Evolutionary conservation across 1,284 basidiomycete genomes (phyloP).

Genomic region (Singerocomus rubriflavus): DNA sequence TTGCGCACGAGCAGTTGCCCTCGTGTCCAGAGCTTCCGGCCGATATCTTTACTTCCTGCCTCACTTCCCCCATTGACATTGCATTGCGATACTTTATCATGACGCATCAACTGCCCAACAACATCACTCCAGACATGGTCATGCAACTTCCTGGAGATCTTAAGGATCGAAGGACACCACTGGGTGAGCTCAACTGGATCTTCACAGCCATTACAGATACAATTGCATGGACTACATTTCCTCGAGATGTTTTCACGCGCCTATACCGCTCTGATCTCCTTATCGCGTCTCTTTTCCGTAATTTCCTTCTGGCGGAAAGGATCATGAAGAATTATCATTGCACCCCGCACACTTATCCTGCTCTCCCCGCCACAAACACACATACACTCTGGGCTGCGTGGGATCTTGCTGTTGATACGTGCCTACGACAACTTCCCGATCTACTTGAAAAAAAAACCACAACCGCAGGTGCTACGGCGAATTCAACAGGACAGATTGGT

Average conservation of each 20-base stretch:
- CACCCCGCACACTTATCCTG: constrained; percentile 91
- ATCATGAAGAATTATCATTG: constrained; percentile 99
- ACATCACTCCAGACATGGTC: constrained; percentile 86
- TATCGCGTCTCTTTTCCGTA: constrained; percentile 94
- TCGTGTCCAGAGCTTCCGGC: constrained; percentile 97
- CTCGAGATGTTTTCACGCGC: constrained; percentile 89
- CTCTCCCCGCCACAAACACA: constrained; percentile 91
- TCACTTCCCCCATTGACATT: constrained; percentile 98
- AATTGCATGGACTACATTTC: constrained; percentile 98
- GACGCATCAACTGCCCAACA: constrained; percentile 79
- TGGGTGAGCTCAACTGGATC: constrained; percentile 99
- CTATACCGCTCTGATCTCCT: constrained; percentile 95
- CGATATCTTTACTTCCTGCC: constrained; percentile 95
- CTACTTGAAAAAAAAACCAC: constrained; percentile 69
- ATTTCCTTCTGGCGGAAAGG: constrained; percentile 94
- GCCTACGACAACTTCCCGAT: constrained; percentile 87
- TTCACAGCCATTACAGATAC: constrained; percentile 99
- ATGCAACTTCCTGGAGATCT: constrained; percentile 95
- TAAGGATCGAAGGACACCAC: constrained; percentile 92
- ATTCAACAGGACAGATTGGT: constrained; percentile 26
- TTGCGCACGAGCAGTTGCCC: constrained; percentile 87
- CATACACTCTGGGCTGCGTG: constrained; percentile 96
- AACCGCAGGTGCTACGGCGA: constrained; percentile 31
- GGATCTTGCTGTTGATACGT: constrained; percentile 98
- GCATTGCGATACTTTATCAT: constrained; percentile 93